Evolutionary conservation across 257 asterid species (phyloP), one percentile per base, ranked within the genome.

Genomic region (Jacaranda copaia): DNA sequence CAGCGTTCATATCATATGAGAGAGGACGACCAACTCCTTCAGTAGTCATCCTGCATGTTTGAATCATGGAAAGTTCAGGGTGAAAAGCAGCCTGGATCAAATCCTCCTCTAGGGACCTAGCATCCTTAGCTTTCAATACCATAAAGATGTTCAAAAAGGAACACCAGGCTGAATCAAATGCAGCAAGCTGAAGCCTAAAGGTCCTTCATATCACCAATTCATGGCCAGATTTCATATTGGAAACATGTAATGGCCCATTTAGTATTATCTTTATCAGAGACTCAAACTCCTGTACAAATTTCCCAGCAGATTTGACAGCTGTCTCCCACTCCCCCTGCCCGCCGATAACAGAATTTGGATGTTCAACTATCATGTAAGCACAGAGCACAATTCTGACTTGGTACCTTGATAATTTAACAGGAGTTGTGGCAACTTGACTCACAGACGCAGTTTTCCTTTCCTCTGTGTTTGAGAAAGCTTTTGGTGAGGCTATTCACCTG

Each of bases 81-180:
- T 82, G 91, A 81, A 93, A 90, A 69, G 96, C 96, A 72, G 93
- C 92, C 79, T 84, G 85, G 45, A 90, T 89, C 83, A 90, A 81
- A 85, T 90, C 96, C 61, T 85, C 87, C 88, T 83, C 91, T 9
- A 89, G 76, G 12, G 88, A 84, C 86, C 71, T 77, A 36, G 95
- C 91, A 81, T 89, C 92, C 82, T 84, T 88, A 58, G 82, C 85
- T 81, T 89, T 89, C 95, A 92, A 89, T 45, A 84, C 77, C 77
- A 89, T 91, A 75, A 89, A 89, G 79, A 88, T 88, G 82, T 86
- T 89, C 88, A 89, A 82, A 70, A 83, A 89, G 39, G 91, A 85
- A 52, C 91, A 88, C 95, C 92, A 89, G 43, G 95, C 88, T 38
- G 91, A 85, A 82, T 89, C 95, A 83, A 86, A 89, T 53, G 65